Evolutionary conservation across 768 basidiomycete genomes (phyloP).

Genomic region (Dendrothele bispora): DNA sequence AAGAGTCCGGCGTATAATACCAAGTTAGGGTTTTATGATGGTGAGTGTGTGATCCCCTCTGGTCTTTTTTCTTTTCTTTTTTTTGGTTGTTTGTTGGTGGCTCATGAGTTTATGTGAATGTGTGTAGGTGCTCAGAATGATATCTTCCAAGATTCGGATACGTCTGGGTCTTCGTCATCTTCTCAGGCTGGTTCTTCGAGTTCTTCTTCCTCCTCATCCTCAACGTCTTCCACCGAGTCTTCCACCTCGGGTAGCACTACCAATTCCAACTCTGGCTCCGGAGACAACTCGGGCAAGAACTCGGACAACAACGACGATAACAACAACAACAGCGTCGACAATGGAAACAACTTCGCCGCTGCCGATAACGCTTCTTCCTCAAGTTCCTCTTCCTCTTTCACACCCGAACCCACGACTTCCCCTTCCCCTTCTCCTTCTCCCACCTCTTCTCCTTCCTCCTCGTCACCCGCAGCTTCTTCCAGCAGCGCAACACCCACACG

Average conservation of each 20-base stretch:
- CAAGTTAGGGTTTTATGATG: slow-evolving; percentile 48
- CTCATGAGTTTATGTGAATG: neutral
- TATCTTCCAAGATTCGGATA: slow-evolving; percentile 30
- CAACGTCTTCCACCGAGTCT: neutral
- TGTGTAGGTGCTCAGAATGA: slow-evolving; percentile 42
- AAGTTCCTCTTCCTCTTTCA: neutral
- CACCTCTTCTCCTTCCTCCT: neutral
- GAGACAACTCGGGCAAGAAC: no score
- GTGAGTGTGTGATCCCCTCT: slow-evolving; percentile 23
- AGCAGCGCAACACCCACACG: no score
- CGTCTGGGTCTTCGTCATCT: neutral
- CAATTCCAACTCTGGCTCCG: neutral
- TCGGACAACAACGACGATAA: neutral
- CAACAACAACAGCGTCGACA: neutral
- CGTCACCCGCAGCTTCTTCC: no score
- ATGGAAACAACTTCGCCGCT: neutral
- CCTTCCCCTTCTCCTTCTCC: neutral
- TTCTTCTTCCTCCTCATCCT: neutral
- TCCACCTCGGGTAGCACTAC: neutral
- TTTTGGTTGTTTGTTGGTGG: neutral
- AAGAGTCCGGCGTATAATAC: slow-evolving; percentile 51
- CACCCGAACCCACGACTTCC: neutral
- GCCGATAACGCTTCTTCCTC: neutral
- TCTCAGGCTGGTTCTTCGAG: neutral
- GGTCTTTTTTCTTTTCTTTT: neutral